These are phyloP conservation scores for Penicillium nordicum DNA, from an alignment of 2,329 filamentous ascomycete species.

Conservation along the genomic window DNA sequence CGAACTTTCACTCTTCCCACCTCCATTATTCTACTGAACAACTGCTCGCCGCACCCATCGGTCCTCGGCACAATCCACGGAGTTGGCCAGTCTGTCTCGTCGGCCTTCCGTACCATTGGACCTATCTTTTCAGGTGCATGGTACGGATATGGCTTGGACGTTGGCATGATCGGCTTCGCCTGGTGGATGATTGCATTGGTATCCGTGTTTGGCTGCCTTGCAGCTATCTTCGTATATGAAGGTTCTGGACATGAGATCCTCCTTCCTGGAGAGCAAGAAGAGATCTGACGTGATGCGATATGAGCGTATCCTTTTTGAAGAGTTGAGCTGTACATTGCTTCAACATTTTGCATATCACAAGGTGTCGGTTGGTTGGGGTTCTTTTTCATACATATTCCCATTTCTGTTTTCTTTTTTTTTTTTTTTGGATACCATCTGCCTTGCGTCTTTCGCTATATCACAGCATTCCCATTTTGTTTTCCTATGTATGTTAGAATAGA, in stretches of 20 bases:
- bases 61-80: conserved; percentile 60
- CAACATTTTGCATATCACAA: conserved; percentile 22
- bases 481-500: conserved; percentile 5
- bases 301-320: neutral
- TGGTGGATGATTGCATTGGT: conserved; percentile 57
- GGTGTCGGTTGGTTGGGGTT: conserved; percentile 18
- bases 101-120: conserved; percentile 55
- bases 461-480: conserved; percentile 9
- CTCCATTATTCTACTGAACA: conserved; percentile 59
- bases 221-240: conserved; percentile 61
- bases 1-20: conserved; percentile 66
- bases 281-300: conserved; percentile 24
- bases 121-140: conserved; percentile 55
- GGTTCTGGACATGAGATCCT: conserved; percentile 60
- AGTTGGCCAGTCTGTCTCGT: conserved; percentile 55
- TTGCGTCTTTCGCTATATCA: conserved; percentile 8
- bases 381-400: neutral
- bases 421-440: conserved; percentile 18
- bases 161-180: conserved; percentile 54
- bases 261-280: conserved; percentile 39
- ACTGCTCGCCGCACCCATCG: conserved; percentile 57
- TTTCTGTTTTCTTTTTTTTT: conserved; percentile 1
- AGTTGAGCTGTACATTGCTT: conserved; percentile 20
- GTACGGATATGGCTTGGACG: conserved; percentile 54
- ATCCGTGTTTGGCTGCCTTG: conserved; percentile 55